Base-by-base conservation (phyloP, 2,329 filamentous ascomycete species). In the Penicillium sp. region DNA sequence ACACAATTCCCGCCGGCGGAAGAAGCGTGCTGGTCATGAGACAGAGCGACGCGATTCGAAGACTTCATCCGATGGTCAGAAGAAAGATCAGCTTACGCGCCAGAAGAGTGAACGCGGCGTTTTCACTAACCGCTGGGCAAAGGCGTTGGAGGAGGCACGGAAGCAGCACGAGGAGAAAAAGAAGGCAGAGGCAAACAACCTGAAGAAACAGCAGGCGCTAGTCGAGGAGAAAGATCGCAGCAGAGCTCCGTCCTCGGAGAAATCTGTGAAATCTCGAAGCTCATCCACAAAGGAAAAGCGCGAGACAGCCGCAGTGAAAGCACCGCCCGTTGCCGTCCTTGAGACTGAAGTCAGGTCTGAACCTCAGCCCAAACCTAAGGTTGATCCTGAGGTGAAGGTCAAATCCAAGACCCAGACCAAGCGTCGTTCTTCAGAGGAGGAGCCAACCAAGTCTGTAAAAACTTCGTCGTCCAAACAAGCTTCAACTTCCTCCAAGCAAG, bases 1-100 rank as follows among this genome's bases (percentile, higher is more conserved):
- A 4, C 49, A 59, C 28, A 51, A 46, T 13, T 52, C 60, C 11
- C 60, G 60, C 29, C 64, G 62, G 45, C 67, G 57, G 43, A 67
- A 65, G 59, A 60, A 59, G 47, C 64, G 61, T 12, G 57, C 63
- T 6, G 59, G 53, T 9, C 48, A 56, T 26, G 63, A 66, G 2
- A 59, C 61, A 25, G 67, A 70, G 27, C 64, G 64, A 46, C 62
- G 63, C 7, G 59, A 61, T 35, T 69, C 68, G 4, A 72, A 65
- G 44, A 58, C 61, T 26, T 72, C 67, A 3, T 65, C 62, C 4
- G 68, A 71, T 43, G 62, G 57, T 5, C 62, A 59, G 36, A 56
- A 53, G 9, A 56, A 53, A 7, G 53, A 57, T 27, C 54, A 59
- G 45, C 57, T 65, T 29, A 56, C 62, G 43, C 64, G 66, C 13